phyloP scores from a whole-genome alignment of 2,329 filamentous ascomycete genomes.

The Colletotrichum caudatum region DNA sequence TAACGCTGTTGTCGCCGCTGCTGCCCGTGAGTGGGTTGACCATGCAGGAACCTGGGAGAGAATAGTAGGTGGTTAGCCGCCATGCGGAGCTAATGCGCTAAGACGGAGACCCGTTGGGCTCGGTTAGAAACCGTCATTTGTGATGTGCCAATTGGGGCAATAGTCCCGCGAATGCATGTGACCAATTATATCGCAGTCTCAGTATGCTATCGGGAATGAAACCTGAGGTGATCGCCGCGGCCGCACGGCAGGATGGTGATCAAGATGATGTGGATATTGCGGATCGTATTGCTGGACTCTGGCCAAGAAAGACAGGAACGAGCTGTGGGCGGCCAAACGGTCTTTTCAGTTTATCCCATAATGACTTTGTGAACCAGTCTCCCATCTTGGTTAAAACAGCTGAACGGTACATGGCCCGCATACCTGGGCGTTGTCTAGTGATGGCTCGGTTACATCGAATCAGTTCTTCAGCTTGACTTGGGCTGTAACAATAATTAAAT shows the following conservation, averaged over 20 bases:
- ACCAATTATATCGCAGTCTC: neutral
- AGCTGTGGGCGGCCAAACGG: neutral
- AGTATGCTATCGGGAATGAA: neutral
- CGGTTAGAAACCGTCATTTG: conserved; percentile 1
- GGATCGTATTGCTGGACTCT: too few species aligned
- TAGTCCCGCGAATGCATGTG: conserved; percentile 29
- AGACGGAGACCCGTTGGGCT: conserved; percentile 1
- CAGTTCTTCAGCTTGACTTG: neutral
- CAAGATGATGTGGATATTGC: neutral
- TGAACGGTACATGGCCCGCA: neutral
- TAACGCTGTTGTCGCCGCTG: neutral
- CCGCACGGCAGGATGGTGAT: neutral
- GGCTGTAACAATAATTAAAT: neutral
- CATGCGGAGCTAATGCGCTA: neutral
- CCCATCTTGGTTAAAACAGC: neutral
- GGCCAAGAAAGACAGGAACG: neutral
- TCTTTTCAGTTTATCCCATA: neutral
- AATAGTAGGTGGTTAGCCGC: neutral
- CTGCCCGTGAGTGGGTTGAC: conserved; percentile 7
- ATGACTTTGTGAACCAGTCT: too few species aligned
- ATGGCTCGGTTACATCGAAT: too few species aligned
- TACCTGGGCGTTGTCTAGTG: too few species aligned
- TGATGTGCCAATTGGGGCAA: conserved; percentile 16
- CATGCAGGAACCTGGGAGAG: conserved; percentile 5
- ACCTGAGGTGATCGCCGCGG: neutral